phyloP scores from a whole-genome alignment of 208 protist species.

The Phytomonas sp. region DNA sequence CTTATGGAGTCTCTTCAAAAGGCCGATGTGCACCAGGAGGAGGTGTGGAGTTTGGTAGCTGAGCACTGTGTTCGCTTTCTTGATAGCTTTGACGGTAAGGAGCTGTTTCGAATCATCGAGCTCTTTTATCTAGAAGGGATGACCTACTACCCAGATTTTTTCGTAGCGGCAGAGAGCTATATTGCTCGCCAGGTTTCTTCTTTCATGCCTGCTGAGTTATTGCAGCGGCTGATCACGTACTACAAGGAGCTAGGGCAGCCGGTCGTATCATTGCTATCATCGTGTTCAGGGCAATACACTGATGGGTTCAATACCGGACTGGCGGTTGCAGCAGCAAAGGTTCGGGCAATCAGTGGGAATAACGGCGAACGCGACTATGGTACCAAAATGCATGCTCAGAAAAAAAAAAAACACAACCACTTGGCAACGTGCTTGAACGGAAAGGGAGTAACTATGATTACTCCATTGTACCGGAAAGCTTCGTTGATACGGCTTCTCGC shows the following conservation, averaged over 20 bases:
- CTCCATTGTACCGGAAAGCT: slow-evolving; percentile 26
- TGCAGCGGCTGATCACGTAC: slow-evolving; percentile 48
- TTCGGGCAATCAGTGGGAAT: neutral
- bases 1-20: slow-evolving; percentile 50
- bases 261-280: slow-evolving; percentile 42
- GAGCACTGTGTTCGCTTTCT: slow-evolving; percentile 69
- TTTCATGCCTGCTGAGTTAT: slow-evolving; percentile 47
- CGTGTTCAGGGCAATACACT: slow-evolving; percentile 19
- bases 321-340: slow-evolving; percentile 3
- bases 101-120: slow-evolving; percentile 53
- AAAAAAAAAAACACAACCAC: neutral
- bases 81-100: slow-evolving; percentile 41
- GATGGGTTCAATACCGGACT: slow-evolving; percentile 37
- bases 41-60: slow-evolving; percentile 64
- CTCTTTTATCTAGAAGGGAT: slow-evolving; percentile 43
- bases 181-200: slow-evolving; percentile 29
- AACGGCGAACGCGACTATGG: slow-evolving; percentile 2
- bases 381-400: neutral
- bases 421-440: neutral
- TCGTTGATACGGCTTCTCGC: slow-evolving; percentile 30
- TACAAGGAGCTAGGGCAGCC: slow-evolving; percentile 61
- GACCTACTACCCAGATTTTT: slow-evolving; percentile 67
- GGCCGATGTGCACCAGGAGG: slow-evolving; percentile 41
- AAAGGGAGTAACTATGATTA: neutral
- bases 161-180: slow-evolving; percentile 54